Evolutionary conservation across 495 filamentous ascomycete species (phyloP).

Genomic region (Aspergillus sclerotioniger): DNA sequence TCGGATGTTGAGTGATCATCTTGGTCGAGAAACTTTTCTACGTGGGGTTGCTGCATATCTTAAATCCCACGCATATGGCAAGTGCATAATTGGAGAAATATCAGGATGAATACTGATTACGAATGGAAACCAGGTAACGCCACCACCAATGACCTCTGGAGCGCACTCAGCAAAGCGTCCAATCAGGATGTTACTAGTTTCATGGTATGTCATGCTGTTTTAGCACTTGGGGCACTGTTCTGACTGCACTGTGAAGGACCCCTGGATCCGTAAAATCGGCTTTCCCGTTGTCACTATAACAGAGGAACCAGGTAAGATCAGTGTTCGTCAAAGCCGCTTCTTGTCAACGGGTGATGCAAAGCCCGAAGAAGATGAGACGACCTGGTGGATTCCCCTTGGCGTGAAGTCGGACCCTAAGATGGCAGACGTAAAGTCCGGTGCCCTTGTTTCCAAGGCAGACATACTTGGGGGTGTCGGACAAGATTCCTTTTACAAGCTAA

Average conservation of each 20-base stretch:
- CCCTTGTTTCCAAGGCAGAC: constrained; percentile 73
- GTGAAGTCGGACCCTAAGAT: constrained; percentile 56
- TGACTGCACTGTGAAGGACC: constrained; percentile 48
- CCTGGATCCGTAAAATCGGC: constrained; percentile 92
- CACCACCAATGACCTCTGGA: constrained; percentile 89
- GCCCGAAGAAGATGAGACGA: constrained; percentile 82
- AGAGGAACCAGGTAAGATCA: constrained; percentile 78
- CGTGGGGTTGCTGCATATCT: constrained; percentile 86
- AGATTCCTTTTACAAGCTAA: constrained; percentile 83
- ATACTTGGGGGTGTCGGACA: constrained; percentile 71
- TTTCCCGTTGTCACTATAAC: constrained; percentile 85
- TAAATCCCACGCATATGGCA: constrained; percentile 75
- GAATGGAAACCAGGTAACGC: constrained; percentile 63
- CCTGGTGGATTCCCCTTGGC: constrained; percentile 94
- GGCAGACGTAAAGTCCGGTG: constrained; percentile 37
- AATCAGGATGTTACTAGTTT: constrained; percentile 81
- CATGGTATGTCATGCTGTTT: constrained; percentile 57
- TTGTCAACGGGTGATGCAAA: constrained; percentile 87
- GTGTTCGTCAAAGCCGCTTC: constrained; percentile 82
- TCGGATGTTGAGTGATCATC: constrained; percentile 85
- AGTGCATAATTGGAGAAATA: constrained; percentile 4
- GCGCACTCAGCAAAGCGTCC: constrained; percentile 82
- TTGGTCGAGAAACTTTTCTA: constrained; percentile 82
- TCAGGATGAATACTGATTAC: constrained; percentile 2
- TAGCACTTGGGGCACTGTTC: not conserved